phyloP scores from a whole-genome alignment of 1,139 yeast genomes.

The Taphrina sp. region DNA sequence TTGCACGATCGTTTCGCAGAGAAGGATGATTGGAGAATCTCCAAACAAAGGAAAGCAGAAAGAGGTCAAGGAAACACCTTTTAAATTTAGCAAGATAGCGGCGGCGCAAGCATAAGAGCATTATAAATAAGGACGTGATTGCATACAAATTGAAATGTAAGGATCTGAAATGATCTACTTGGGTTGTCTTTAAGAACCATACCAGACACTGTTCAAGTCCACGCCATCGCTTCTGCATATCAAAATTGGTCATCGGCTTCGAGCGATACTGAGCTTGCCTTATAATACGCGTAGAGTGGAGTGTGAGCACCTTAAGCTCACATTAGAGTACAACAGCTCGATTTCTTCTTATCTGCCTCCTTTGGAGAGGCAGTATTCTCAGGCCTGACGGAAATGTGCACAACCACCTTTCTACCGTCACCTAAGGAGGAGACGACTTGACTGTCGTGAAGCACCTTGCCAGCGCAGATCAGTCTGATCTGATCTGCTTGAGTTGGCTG shows the following conservation, averaged over 20 bases:
- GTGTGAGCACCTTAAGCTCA: too few species aligned
- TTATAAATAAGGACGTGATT: too few species aligned
- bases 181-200: too few species aligned
- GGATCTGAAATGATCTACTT: too few species aligned
- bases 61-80: slow-evolving; percentile 20
- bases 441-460: slow-evolving; percentile 2
- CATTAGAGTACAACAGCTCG: too few species aligned
- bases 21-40: slow-evolving; percentile 57
- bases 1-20: slow-evolving; percentile 57
- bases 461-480: slow-evolving; percentile 9
- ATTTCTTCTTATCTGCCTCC: too few species aligned
- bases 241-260: too few species aligned
- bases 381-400: slow-evolving; percentile 15
- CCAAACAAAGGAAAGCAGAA: slow-evolving; percentile 45
- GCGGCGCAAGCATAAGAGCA: too few species aligned
- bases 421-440: background rate
- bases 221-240: background rate
- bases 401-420: background rate
- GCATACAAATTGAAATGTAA: background rate
- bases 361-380: too few species aligned
- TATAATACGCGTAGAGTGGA: too few species aligned
- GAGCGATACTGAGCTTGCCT: too few species aligned
- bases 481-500: background rate
- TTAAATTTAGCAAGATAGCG: too few species aligned
- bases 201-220: background rate